These are phyloP conservation scores for Leavenworthia alabamica DNA, from an alignment of 345 rosid genomes.

Conservation along the genomic window DNA sequence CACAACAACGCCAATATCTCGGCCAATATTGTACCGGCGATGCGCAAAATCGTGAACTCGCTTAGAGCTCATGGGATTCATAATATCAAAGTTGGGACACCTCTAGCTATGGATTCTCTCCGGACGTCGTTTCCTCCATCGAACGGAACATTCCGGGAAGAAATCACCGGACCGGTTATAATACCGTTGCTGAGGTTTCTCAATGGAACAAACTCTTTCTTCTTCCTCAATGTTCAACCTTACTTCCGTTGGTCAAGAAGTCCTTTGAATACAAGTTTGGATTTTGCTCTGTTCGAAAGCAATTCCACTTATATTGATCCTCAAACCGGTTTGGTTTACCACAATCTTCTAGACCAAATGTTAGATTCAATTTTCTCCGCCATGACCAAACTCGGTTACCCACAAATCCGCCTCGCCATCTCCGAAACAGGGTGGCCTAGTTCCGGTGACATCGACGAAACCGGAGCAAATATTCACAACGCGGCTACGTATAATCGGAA, in stretches of 20 bases:
- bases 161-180: conserved; percentile 42
- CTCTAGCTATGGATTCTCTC: conserved; percentile 62
- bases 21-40: conserved; percentile 55
- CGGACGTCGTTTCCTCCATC: conserved; percentile 66
- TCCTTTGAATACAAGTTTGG: conserved; percentile 33
- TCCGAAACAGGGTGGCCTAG: conserved; percentile 91
- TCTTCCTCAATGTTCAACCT: conserved; percentile 79
- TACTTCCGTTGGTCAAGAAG: conserved; percentile 65
- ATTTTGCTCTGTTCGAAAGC: conserved; percentile 46
- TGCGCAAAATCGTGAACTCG: conserved; percentile 45
- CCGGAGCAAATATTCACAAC: conserved; percentile 59
- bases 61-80: conserved; percentile 37
- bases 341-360: conserved; percentile 76
- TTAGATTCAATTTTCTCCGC: conserved; percentile 61
- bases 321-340: conserved; percentile 45
- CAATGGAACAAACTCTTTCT: conserved; percentile 56
- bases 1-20: conserved; percentile 10
- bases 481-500: conserved; percentile 78
- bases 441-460: conserved; percentile 60
- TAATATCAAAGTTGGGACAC: conserved; percentile 67
- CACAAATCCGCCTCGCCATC: conserved; percentile 39
- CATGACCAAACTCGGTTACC: conserved; percentile 55
- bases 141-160: conserved; percentile 48
- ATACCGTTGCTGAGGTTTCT: conserved; percentile 53
- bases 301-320: conserved; percentile 48